Percentiles rank a stretch among this genome's conserved stretches.
Conservation (phyloP, 176 grass and related monocot species). For the barley (Hordeum vulgare) region DNA sequence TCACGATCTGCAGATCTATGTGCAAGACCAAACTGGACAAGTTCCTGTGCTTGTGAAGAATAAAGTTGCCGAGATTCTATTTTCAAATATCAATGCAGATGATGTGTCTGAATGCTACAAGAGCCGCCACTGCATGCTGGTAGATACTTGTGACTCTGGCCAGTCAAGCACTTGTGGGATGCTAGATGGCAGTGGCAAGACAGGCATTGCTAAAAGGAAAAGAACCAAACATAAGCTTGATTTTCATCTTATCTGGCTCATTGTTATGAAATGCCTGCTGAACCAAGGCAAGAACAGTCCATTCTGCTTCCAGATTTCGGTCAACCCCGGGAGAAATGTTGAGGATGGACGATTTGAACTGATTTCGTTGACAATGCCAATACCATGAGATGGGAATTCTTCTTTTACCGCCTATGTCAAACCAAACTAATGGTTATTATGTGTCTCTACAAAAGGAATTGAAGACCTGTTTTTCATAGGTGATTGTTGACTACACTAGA, state of each 20-base stretch:
- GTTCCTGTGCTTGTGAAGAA: constrained; percentile 57
- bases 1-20: constrained; percentile 30
- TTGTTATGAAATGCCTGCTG: constrained; percentile 45
- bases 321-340: constrained; percentile 40
- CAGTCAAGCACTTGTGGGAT: background rate
- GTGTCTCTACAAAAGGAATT: background rate
- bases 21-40: constrained; percentile 54
- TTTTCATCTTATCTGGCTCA: constrained; percentile 55
- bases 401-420: background rate
- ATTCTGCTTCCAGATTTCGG: constrained; percentile 42
- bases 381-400: constrained; percentile 7
- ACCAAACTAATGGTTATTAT: background rate
- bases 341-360: constrained; percentile 58
- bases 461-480: background rate
- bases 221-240: constrained; percentile 24
- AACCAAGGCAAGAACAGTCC: constrained; percentile 49
- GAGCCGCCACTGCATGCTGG: background rate
- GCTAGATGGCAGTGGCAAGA: background rate
- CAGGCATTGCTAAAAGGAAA: background rate
- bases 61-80: constrained; percentile 59
- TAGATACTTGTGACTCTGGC: constrained; percentile 11
- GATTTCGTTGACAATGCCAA: constrained; percentile 40
- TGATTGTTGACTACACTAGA: background rate
- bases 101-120: constrained; percentile 39
- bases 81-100: constrained; percentile 49